Percentiles rank a stretch among this genome's conserved stretches.
Conservation (phyloP, 2,329 filamentous ascomycete species). For the Cordyceps cateniannulata region DNA sequence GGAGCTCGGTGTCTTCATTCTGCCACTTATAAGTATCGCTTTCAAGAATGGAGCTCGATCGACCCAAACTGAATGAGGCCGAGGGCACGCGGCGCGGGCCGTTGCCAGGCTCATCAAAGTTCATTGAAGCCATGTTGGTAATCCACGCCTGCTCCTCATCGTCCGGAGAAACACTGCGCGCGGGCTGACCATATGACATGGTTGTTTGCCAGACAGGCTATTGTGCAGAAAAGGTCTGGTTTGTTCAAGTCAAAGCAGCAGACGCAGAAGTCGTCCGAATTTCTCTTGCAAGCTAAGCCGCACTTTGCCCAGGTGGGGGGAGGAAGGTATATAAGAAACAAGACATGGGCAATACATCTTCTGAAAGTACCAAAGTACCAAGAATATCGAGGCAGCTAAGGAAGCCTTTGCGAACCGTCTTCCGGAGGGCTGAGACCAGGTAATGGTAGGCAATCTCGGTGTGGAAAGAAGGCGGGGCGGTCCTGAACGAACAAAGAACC, state of each 20-base stretch:
- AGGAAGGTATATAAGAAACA: neutral
- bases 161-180: neutral
- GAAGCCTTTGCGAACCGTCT: neutral
- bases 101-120: neutral
- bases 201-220: neutral
- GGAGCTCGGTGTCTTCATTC: neutral
- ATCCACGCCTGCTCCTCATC: neutral
- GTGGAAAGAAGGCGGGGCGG: neutral
- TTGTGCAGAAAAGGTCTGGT: neutral
- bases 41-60: neutral
- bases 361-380: neutral
- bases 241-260: neutral
- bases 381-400: neutral
- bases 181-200: neutral
- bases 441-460: too few species aligned
- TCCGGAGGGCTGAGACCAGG: too few species aligned
- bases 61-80: neutral
- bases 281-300: neutral
- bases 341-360: neutral
- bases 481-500: too few species aligned
- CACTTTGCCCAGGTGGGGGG: neutral
- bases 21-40: neutral
- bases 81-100: neutral
- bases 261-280: neutral
- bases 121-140: neutral